Evolutionary conservation across 345 rosid genomes (phyloP), one percentile per base, ranked within the genome.

Genomic region (Pugionium cornutum): DNA sequence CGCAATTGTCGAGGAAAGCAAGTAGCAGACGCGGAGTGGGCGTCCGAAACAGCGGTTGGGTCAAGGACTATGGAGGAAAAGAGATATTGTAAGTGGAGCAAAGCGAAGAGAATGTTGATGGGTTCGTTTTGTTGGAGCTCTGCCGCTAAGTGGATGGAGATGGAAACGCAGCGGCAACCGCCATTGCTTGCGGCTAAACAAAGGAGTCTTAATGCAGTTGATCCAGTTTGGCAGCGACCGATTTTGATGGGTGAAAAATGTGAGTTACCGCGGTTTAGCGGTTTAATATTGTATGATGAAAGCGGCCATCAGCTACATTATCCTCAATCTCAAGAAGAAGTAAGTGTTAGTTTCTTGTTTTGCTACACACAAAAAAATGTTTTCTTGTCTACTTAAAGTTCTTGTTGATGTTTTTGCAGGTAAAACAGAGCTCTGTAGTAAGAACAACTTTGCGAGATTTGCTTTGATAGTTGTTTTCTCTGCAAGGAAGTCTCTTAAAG

Each of bases 241-340:
- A 87, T 86, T 39, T 75, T 87, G n/a, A 86, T 86, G 95, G 96
- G 95, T 63, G 96, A 79, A 79, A 92, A 86, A 76, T 87, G 91
- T 58, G 82, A 89, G 77, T 79, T 87, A 3, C 96, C 95, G 0
- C 81, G 83, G 68, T 83, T 83, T 59, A 87, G 95, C 50, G 96
- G 96, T 4, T 74, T 89, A 18, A 85, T 89, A 76, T 78, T 91
- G 58, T 92, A 89, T 53, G 92, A 92, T 55, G 84, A 87, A 54
- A 58, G 54, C 5, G 95, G 96, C 4, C 77, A 43, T 37, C 77
- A 62, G 4, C 83, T 86, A 51, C 64, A 72, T 67, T 78, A 75
- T 25, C 64, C 79, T 30, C 46, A 64, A 5, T 31, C 40, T 56
- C 59, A 63, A 56, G 64, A 64, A 69, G 60, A 64, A 75, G 70